These are phyloP conservation scores for Suillus subaureus DNA, from an alignment of 768 basidiomycete species.

Conservation along the genomic window DNA sequence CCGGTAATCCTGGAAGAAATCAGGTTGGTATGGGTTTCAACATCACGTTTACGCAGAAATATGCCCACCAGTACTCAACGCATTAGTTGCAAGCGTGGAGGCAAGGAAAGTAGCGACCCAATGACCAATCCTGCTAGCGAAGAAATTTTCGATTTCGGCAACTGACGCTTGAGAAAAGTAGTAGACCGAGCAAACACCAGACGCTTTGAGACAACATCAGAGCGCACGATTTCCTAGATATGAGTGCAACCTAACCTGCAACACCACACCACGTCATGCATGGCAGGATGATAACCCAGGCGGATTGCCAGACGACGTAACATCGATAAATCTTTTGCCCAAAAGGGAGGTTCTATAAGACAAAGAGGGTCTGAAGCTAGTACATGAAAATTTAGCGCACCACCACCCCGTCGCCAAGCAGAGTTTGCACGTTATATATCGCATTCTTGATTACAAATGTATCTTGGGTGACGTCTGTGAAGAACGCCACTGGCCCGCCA, in stretches of 20 bases:
- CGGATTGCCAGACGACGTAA: no score
- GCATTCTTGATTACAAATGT: constrained; percentile 27
- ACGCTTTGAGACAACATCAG: neutral
- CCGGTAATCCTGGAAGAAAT: neutral
- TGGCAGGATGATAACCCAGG: neutral
- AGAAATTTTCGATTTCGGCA: neutral
- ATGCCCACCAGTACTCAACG: neutral
- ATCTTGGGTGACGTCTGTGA: constrained; percentile 20
- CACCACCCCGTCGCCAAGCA: constrained; percentile 2
- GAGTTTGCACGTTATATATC: constrained; percentile 13
- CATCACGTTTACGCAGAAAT: neutral
- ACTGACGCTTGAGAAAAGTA: neutral
- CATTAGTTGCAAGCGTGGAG: neutral
- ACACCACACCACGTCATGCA: neutral
- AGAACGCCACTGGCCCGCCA: constrained; percentile 26
- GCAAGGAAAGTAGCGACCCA: neutral
- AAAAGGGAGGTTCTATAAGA: no score
- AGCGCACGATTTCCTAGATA: neutral
- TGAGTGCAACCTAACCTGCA: no score
- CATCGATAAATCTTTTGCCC: no score
- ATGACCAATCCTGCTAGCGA: neutral
- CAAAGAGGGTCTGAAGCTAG: no score
- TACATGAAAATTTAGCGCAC: no score
- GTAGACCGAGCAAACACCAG: neutral
- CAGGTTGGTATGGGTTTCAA: neutral